phyloP scores from a whole-genome alignment of 2,329 filamentous ascomycete species.

The Curvularia lunata region DNA sequence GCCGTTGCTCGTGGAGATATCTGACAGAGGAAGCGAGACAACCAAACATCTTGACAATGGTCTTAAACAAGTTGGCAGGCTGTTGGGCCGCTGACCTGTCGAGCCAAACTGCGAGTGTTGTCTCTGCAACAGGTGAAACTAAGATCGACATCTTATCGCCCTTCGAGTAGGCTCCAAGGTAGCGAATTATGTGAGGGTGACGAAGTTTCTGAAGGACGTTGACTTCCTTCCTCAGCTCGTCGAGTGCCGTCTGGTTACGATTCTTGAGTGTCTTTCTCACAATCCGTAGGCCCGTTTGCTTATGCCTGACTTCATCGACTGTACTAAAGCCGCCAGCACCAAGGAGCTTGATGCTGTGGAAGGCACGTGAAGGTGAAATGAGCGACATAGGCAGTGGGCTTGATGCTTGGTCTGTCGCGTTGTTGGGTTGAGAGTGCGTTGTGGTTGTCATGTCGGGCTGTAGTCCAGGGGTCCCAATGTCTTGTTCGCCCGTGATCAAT shows the following conservation, averaged over 20 bases:
- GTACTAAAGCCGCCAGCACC: conserved; percentile 48
- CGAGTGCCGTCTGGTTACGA: conserved; percentile 37
- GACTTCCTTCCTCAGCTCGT: conserved; percentile 47
- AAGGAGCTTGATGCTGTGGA: conserved; percentile 46
- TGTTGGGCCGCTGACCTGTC: conserved; percentile 27
- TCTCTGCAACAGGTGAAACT: conserved; percentile 47
- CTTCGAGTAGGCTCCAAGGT: conserved; percentile 45
- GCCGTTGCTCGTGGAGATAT: conserved; percentile 48
- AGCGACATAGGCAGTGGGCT: conserved; percentile 4
- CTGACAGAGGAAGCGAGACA: conserved; percentile 45
- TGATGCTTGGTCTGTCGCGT: not conserved
- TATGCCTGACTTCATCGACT: conserved; percentile 48
- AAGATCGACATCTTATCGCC: conserved; percentile 48
- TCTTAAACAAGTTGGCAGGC: conserved; percentile 32
- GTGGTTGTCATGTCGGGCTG: not conserved
- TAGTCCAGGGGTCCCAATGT: not conserved
- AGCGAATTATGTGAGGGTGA: conserved; percentile 49
- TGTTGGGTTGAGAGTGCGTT: not conserved
- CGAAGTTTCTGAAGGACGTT: conserved; percentile 47
- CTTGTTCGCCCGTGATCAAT: not conserved
- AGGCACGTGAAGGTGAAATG: conserved; percentile 28
- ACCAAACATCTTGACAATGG: conserved; percentile 45
- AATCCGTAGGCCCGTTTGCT: conserved; percentile 42
- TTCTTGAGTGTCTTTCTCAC: conserved; percentile 50
- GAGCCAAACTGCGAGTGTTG: conserved; percentile 45